Evolutionary conservation across 257 asterid species (phyloP), one percentile per base, ranked within the genome.

Genomic region (Petrea volubilis): DNA sequence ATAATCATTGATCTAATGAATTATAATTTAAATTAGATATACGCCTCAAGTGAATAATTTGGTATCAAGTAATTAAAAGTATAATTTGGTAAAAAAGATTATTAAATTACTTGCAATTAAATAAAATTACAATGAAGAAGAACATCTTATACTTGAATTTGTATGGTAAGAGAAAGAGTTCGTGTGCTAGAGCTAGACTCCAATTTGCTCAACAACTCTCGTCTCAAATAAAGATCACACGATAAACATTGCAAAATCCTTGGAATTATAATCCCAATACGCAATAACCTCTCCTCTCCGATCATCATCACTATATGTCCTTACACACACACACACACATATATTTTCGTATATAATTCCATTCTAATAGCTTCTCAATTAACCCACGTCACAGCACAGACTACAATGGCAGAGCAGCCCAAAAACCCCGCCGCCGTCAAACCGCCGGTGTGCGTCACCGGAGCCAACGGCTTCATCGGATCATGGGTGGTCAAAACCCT

Each of bases 381-480:
- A 17, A 44, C 15, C 60, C 20, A 38, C 43, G 4, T 7, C 12
- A 27, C 11, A 50, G 5, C 27, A 15, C 33, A 40, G 23, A 29
- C 63, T 21, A 52, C 6, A 0, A 77, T 77, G 78, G 68, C 71
- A 5, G 75, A 66, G 5, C 69, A 62, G 57, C 28, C 59, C 13
- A 53, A 24, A 20, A 46, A 3, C 72, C 18, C 70, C 77, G 11
- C 49, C 60, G 20, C 74, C 28, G 10, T 14, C 23, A 85, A 80
- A 73, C 68, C 76, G 79, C 81, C 96, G 40, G 97, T 93, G 12
- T 88, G 96, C 69, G 92, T 93, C 71, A 90, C 97, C 62, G 98
- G 98, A 44, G 97, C 98, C 75, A 89, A 88, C 78, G 98, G 98
- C 7, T 90, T 90, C 96, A 90, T 93, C 52, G 98, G 98, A 15